Base-by-base conservation (phyloP, 495 filamentous ascomycete genomes). In the Podospora tetraspora region DNA sequence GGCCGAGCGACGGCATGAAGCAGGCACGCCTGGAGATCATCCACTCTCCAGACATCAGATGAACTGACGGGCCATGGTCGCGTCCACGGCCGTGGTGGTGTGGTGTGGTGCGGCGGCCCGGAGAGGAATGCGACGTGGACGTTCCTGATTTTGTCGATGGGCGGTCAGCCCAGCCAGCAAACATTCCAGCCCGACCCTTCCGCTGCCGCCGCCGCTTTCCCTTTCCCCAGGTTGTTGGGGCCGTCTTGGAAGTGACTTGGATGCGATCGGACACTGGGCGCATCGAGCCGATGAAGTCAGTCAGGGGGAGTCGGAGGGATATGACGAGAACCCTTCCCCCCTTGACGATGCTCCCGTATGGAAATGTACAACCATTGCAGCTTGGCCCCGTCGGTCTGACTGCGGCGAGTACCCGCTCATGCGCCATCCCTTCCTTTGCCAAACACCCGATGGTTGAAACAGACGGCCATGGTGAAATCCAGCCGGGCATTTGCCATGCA, bases 1-100 rank as follows among this genome's bases (percentile, higher is more conserved):
- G 73, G 71, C 71, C 69, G 69, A 71, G 70, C 70, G 61, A 70
- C 67, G 70, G 70, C 59, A 66, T 68, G 66, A 66, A 66, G 70
- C 70, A 72, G 64, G 64, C 56, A 64, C 63, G 59, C 25, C 19
- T 34, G 63, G 66, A 57, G 57, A 66, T 65, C 63, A 52, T 52
- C 43, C 43, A 66, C 19, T 19, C 16, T 29, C 23, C 34, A 43
- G 25, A 68, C 52, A 68, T 64, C 61, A 60, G 67, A 68, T 66
- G 70, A 21, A 29, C 23, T 62, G 43, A 52, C 19, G 43, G 43
- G 43, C 43, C 43, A n/a, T 52, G 43, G 43, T 52, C 19, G 43
- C 43, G 37, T 43, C 16, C 25, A 25, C 4, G 3, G 11, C 12
- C 13, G 13, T 3, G 12, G 37, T 43, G 43, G 32, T 43, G 57